A percentile compares a stretch with the other conserved stretches of the same genome.
These are phyloP conservation scores for Bipolaris bicolor DNA, from an alignment of 2,329 filamentous ascomycete species.

Conservation along the genomic window DNA sequence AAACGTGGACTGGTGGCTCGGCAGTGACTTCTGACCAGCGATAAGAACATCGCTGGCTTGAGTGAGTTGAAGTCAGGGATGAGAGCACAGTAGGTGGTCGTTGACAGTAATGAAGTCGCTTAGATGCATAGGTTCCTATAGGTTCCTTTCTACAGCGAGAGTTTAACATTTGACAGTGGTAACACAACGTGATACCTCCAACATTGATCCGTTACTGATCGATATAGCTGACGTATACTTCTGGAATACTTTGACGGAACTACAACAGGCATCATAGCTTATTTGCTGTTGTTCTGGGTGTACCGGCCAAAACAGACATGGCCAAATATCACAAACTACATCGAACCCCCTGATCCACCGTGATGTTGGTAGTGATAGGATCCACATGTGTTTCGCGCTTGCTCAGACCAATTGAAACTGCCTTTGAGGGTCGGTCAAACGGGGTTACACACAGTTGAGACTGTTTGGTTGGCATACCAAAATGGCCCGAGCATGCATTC, in stretches of 20 bases:
- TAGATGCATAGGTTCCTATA: not conserved
- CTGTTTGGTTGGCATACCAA: slow-evolving; percentile 35
- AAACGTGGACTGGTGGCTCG: slow-evolving; percentile 6
- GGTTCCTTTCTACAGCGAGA: not conserved
- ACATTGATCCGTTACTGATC: not conserved
- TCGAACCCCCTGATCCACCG: slow-evolving; percentile 20
- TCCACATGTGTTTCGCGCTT: slow-evolving; percentile 22
- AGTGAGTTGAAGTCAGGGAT: slow-evolving; percentile 11
- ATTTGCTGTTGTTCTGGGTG: slow-evolving; percentile 18
- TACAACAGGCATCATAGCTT: slow-evolving; percentile 1
- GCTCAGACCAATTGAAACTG: slow-evolving; percentile 22
- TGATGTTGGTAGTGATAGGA: slow-evolving; percentile 8
- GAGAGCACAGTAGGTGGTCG: not conserved
- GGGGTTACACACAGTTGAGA: slow-evolving; percentile 34
- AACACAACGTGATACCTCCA: not conserved
- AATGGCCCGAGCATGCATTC: slow-evolving; percentile 38
- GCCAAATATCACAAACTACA: slow-evolving; percentile 20
- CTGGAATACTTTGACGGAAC: not conserved
- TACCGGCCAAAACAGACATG: slow-evolving; percentile 26
- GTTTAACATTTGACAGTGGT: not conserved
- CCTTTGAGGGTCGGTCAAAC: slow-evolving; percentile 20
- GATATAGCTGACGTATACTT: not conserved
- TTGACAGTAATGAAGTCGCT: slow-evolving; percentile 1
- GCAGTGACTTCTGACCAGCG: not conserved
- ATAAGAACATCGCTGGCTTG: slow-evolving; percentile 12